Evolutionary conservation across 2,329 filamentous ascomycete genomes (phyloP), one percentile per base, ranked within the genome.

Genomic region (Penicillium vulpinum): DNA sequence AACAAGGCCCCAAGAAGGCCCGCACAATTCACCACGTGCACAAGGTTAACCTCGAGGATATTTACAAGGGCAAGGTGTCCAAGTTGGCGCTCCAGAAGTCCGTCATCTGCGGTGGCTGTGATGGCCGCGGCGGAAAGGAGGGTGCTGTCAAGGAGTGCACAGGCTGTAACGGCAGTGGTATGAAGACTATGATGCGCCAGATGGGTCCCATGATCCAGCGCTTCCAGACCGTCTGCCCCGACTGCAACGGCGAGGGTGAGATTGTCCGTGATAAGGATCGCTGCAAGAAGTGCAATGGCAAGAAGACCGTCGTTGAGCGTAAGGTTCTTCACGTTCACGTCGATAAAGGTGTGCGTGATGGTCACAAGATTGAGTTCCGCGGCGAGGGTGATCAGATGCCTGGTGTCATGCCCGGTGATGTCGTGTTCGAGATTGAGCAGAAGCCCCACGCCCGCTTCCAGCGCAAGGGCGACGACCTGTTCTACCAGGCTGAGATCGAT

Each of bases 181-280:
- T 97, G 90, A 97, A 97, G 89, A 97, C 91, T 39, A 97, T 99
- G 93, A 97, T 99, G 94, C 90, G 95, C 74, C 94, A 99, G 80
- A 97, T 99, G 92, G 94, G 94, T 50, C 94, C 94, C 58, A 99
- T 99, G 94, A 97, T 99, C 68, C 95, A 99, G 81, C 91, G 94
- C 57, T 99, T 99, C 87, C 94, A 99, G 83, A 97, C 93, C 29
- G 92, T 97, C 69, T 99, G 94, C 85, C 90, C 92, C 28, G 95
- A 99, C 80, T 99, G 94, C 76, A 93, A 94, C 68, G 95, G 95
- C 62, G 94, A 99, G 78, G 93, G 94, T 59, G 94, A 99, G 81
- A 92, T 89, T 64, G 93, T 99, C 76, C 91, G 91, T 73, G 93
- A 97, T 66, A 95, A 95, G 83, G 94, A 99, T 76, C 89, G 91